Evolutionary conservation across 441 rosid species (phyloP), one percentile per base, ranked within the genome.

Genomic region (Arabidopsis hybrid): DNA sequence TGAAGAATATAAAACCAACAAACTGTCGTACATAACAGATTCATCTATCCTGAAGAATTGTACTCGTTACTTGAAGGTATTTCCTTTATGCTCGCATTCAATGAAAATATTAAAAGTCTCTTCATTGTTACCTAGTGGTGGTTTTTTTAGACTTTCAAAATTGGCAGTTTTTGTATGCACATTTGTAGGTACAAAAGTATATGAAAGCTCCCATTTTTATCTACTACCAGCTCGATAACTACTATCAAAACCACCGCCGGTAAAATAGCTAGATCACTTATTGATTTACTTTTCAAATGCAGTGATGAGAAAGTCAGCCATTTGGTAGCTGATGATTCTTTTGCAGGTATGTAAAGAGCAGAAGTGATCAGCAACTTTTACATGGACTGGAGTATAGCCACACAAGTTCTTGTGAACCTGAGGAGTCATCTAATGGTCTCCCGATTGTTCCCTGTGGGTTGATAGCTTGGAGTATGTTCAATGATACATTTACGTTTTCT

Each of bases 401-500:
- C 31, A 82, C 92, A 39, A 85, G 92, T 78, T 77, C 92, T 46
- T 93, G 97, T 82, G 82, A 86, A 76, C 96, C 97, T 6, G 86
- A 84, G 78, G 87, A 86, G 81, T 88, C 73, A 71, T 72, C 72
- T 69, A 81, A 86, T 66, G 91, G 88, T 72, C 85, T 77, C 18
- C 97, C 91, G 7, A 80, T 93, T 60, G 86, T 91, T 65, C 98
- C 97, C 66, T 93, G 98, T 62, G 98, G 98, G 72, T 72, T 93
- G 74, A 77, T 88, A 70, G 90, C 98, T 1, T 93, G 97, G 98
- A 91, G 98, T 84, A 84, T 93, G 79, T 93, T 93, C 85, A 93
- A 93, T 57, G 98, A 93, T 71, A 86, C 96, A 9, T 93, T 86
- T 50, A 67, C 61, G 45, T 87, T 93, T 81, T 61, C 64, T 67